Base-by-base conservation (phyloP, 257 asterid species). In the Solanum virginianum region DNA sequence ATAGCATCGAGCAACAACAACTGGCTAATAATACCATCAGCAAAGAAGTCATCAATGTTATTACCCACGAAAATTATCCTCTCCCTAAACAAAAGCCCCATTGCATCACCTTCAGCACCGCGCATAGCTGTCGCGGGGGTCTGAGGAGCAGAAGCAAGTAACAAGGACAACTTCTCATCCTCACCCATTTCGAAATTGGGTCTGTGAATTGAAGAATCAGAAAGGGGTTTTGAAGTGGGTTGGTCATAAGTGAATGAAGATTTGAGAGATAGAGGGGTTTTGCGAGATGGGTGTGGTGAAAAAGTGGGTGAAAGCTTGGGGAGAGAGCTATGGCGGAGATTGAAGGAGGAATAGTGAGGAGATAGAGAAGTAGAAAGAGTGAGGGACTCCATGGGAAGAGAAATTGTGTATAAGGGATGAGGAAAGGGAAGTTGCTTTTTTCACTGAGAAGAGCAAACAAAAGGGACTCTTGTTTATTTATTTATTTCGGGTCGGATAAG, bases 11-110 rank as follows among this genome's bases (percentile, higher is more conserved):
- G 87, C 93, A 96, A 84, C 62, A 96, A 88, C 72, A 96, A 90
- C 93, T 94, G 98, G 85, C 98, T 93, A 66, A 92, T 92, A 86
- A 96, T 95, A 43, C 97, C 90, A 88, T 96, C 99, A 36, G 98
- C 99, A 32, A 93, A 91, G 79, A 93, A 93, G 85, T 96, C 99
- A 86, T 95, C 98, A 77, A 96, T 91, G 13, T 72, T 57, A 88
- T 74, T 90, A 47, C 98, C 98, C 90, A 96, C 87, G 86, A 96
- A 96, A 80, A 96, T 95, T 82, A 96, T 95, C 90, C 99, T 94
- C 90, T 96, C 99, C 89, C 85, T 95, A 24, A 96, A 93, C 89
- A 96, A 79, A 75, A 96, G 86, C 13, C 98, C 98, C 95, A 95
- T 91, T 80, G 91, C 96, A 83, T 96, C 99, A 18, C 88, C 72